phyloP scores from a whole-genome alignment of 1,284 basidiomycete genomes.

The Boletus sp. region DNA sequence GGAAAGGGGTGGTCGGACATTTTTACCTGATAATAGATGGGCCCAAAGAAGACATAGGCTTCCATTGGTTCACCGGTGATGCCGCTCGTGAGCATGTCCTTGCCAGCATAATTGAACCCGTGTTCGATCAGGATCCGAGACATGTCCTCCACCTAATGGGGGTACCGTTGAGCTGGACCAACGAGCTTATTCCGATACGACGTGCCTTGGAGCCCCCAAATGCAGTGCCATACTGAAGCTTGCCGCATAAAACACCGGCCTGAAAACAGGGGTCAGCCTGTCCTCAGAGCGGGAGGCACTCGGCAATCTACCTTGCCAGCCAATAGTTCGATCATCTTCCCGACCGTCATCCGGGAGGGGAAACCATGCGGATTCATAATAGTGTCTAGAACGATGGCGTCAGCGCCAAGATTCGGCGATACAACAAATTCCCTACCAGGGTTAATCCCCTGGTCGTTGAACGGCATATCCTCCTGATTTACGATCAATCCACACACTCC shows the following conservation, averaged over 20 bases:
- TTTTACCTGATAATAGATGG: constrained; percentile 94
- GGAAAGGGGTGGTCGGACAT: constrained; percentile 1
- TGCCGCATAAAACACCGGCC: constrained; percentile 88
- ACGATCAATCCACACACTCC: constrained; percentile 99
- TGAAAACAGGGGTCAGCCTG: constrained; percentile 37
- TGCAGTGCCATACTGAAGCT: constrained; percentile 92
- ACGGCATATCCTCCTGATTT: constrained; percentile 99
- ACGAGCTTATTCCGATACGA: constrained; percentile 4
- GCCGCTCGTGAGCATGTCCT: constrained; percentile 98
- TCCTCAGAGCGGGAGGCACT: neutral
- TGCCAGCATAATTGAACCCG: constrained; percentile 97
- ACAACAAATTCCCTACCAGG: constrained; percentile 61
- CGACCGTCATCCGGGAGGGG: constrained; percentile 99
- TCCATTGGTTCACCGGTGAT: constrained; percentile 97
- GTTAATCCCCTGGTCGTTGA: constrained; percentile 96
- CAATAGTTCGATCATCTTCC: constrained; percentile 99
- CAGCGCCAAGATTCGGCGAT: constrained; percentile 4
- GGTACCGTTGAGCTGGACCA: constrained; percentile 20
- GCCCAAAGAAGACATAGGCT: constrained; percentile 98
- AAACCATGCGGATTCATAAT: constrained; percentile 99
- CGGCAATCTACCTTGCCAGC: constrained; percentile 79
- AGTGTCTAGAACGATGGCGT: constrained; percentile 63
- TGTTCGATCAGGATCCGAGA: constrained; percentile 92
- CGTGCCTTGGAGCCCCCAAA: constrained; percentile 94
- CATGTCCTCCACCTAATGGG: constrained; percentile 92